Conservation (phyloP, 768 basidiomycete species). For the Amyloporia xantha region DNA sequence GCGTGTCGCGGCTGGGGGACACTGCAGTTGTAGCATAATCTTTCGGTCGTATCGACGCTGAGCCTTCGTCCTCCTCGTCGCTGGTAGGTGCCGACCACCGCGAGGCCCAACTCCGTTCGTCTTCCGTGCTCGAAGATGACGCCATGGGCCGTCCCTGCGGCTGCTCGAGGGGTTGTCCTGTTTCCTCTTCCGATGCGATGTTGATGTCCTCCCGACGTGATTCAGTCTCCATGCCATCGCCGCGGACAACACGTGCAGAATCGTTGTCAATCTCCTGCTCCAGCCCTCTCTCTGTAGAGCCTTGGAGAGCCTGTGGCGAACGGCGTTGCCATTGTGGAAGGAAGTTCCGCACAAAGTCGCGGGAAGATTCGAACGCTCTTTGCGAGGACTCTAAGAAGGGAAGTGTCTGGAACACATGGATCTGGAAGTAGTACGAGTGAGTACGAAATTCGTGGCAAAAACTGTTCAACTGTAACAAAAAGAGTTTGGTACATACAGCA, state of each 20-base stretch:
- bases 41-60: background rate
- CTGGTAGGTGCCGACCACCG: constrained; percentile 24
- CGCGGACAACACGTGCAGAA: constrained; percentile 59
- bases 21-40: background rate
- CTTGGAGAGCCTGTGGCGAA: constrained; percentile 46
- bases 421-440: constrained; percentile 35
- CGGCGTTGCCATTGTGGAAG: constrained; percentile 48
- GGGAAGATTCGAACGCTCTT: constrained; percentile 66
- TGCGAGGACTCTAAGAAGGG: constrained; percentile 65
- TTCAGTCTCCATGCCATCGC: constrained; percentile 61
- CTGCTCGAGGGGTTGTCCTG: too few species aligned
- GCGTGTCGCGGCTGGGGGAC: background rate
- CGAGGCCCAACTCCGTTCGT: constrained; percentile 48
- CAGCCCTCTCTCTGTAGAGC: constrained; percentile 50
- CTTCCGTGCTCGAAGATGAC: constrained; percentile 23
- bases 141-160: too few species aligned
- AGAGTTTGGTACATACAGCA: constrained; percentile 65
- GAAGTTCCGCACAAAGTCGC: constrained; percentile 55
- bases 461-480: too few species aligned
- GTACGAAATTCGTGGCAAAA: background rate
- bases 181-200: constrained; percentile 9
- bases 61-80: constrained; percentile 6
- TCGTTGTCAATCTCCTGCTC: constrained; percentile 68
- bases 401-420: constrained; percentile 89
- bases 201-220: constrained; percentile 10